phyloP scores from a whole-genome alignment of 208 protist species.

The Herpetomonas samuelpessoai region DNA sequence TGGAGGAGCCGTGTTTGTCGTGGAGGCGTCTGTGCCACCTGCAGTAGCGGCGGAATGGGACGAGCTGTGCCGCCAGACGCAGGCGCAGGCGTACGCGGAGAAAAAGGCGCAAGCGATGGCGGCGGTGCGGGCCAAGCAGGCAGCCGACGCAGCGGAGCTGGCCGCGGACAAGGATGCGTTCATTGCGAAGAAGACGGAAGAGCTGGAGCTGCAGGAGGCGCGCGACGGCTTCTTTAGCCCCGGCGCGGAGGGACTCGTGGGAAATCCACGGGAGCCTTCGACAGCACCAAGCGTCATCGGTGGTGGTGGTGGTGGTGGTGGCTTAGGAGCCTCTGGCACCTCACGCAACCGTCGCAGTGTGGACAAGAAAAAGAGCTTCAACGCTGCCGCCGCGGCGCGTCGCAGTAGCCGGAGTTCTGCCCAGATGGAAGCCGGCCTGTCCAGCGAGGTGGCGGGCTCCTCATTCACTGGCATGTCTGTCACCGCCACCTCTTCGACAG shows the following conservation, averaged over 20 bases:
- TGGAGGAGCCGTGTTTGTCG: conserved; percentile 25
- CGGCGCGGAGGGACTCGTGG: conserved; percentile 5
- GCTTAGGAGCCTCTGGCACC: too few species aligned
- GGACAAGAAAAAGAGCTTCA: conserved; percentile 4
- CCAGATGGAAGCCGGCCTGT: not conserved
- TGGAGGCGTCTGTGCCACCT: conserved; percentile 56
- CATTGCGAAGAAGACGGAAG: conserved; percentile 30
- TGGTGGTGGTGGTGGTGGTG: conserved; percentile 10
- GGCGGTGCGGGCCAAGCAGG: not conserved
- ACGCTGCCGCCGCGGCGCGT: conserved; percentile 1
- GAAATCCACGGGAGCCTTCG: too few species aligned
- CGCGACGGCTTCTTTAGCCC: conserved; percentile 9
- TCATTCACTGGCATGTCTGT: not conserved
- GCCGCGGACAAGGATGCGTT: conserved; percentile 35
- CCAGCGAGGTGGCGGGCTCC: not conserved
- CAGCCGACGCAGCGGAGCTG: conserved; percentile 30
- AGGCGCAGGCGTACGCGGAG: conserved; percentile 39
- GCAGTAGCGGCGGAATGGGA: conserved; percentile 48
- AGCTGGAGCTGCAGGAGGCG: conserved; percentile 9
- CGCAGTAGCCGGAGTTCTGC: not conserved
- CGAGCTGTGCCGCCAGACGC: conserved; percentile 41
- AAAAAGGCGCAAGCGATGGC: conserved; percentile 17
- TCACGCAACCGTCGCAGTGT: conserved; percentile 1
- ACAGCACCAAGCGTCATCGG: too few species aligned
- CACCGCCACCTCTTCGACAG: conserved; percentile 4